A percentile compares a stretch with the other conserved stretches of the same genome.
phyloP scores from a whole-genome alignment of 177 flowering plant genomes.

The Vitis hybrid region DNA sequence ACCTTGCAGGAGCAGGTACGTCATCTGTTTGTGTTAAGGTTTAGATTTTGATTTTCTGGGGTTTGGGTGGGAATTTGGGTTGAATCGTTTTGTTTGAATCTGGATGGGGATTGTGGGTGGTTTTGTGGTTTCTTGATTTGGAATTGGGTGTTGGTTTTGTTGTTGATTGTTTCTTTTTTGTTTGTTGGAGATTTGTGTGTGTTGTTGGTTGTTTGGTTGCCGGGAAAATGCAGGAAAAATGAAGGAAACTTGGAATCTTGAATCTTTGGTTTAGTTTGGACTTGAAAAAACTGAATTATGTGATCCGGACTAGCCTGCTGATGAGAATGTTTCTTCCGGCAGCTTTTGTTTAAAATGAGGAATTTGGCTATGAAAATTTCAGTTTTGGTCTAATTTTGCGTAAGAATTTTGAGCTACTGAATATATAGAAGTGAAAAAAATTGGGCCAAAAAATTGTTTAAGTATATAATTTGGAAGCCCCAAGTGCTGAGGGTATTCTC shows the following conservation, averaged over 20 bases:
- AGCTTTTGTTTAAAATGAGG: no score
- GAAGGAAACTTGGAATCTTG: not conserved
- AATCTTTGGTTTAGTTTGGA: not conserved
- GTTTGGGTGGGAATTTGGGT: not conserved
- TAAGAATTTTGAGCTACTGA: no score
- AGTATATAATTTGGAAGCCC: no score
- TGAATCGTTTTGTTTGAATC: not conserved
- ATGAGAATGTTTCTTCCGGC: no score
- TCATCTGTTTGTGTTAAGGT: not conserved
- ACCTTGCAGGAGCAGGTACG: conserved; percentile 84
- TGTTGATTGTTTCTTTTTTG: not conserved
- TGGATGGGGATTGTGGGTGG: no score
- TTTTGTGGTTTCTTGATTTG: no score
- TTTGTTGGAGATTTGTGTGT: not conserved
- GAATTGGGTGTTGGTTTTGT: not conserved
- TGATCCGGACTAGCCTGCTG: not conserved
- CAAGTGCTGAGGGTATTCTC: no score
- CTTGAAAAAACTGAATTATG: not conserved
- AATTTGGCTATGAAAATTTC: no score
- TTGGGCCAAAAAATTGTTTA: no score
- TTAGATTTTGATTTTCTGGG: no score
- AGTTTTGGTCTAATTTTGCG: no score
- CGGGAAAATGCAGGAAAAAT: not conserved
- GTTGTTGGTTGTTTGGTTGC: not conserved
- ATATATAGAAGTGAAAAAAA: no score